A percentile compares a stretch with the other conserved stretches of the same genome.
Conservation (phyloP, 2,329 filamentous ascomycete species). For the Trichoderma semiorbis region DNA sequence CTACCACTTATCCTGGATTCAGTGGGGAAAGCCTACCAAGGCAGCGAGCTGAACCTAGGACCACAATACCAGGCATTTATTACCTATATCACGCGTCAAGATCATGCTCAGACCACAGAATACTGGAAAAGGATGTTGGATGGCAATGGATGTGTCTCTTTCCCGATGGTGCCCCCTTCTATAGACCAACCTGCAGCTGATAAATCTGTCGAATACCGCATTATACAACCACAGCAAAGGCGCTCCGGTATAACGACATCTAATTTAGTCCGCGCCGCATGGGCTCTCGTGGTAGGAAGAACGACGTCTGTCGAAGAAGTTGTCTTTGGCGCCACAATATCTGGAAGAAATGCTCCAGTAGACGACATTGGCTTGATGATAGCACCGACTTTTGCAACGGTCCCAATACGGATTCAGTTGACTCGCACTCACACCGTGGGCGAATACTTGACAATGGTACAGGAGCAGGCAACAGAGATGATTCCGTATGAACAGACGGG, state of each 20-base stretch:
- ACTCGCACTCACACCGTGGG: not conserved
- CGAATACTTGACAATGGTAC: not conserved
- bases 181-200: not conserved
- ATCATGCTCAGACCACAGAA: not conserved
- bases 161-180: not conserved
- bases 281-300: conserved; percentile 46
- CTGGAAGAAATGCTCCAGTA: conserved; percentile 22
- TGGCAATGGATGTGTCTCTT: not conserved
- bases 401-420: conserved; percentile 16
- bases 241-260: conserved; percentile 10
- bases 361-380: conserved; percentile 20
- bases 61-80: not conserved
- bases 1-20: conserved; percentile 44
- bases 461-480: conserved; percentile 3
- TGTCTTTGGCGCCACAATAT: conserved; percentile 39
- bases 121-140: not conserved
- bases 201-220: not conserved
- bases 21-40: not conserved
- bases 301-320: conserved; percentile 42
- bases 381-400: conserved; percentile 25
- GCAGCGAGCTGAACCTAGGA: not conserved
- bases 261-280: conserved; percentile 37
- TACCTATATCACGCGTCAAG: not conserved
- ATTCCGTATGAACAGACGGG: not conserved
- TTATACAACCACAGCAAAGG: not conserved